These are phyloP conservation scores for Stachybotrys elegans DNA, from an alignment of 2,329 filamentous ascomycete species.

Conservation along the genomic window DNA sequence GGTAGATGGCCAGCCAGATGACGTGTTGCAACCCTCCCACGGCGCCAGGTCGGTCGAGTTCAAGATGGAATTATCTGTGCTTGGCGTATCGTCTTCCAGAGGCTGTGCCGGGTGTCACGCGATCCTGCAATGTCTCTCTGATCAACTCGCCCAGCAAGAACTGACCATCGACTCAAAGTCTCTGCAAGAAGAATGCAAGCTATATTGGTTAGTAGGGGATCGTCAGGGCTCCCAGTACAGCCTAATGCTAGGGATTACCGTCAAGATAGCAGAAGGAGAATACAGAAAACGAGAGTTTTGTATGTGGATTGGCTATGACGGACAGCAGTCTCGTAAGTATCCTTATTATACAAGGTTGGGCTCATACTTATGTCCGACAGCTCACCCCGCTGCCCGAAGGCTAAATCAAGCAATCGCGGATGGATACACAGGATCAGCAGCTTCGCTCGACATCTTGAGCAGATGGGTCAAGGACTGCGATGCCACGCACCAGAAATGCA, in stretches of 20 bases:
- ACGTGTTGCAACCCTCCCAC: not conserved
- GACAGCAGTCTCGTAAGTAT: not conserved
- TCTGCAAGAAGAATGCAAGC: not conserved
- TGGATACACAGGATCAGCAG: not conserved
- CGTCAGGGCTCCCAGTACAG: not conserved
- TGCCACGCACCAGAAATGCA: not conserved
- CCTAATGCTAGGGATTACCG: not conserved
- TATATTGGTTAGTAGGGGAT: not conserved
- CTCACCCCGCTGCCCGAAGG: not conserved
- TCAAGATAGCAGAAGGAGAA: not conserved
- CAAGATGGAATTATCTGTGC: not conserved
- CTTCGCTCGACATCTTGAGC: not conserved
- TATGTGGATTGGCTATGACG: not conserved
- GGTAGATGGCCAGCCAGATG: constrained; percentile 1
- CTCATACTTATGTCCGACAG: not conserved
- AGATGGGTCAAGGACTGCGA: not conserved
- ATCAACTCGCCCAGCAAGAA: not conserved
- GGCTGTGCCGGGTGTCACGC: not conserved
- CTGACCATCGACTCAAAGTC: not conserved
- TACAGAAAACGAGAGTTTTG: not conserved
- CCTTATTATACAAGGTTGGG: not conserved
- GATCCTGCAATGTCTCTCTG: not conserved
- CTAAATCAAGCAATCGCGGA: not conserved
- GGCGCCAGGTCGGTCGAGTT: not conserved
- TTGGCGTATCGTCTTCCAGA: not conserved